Conservation (phyloP, 73 alveolate genomes). For the Symbiodinium natans region DNA sequence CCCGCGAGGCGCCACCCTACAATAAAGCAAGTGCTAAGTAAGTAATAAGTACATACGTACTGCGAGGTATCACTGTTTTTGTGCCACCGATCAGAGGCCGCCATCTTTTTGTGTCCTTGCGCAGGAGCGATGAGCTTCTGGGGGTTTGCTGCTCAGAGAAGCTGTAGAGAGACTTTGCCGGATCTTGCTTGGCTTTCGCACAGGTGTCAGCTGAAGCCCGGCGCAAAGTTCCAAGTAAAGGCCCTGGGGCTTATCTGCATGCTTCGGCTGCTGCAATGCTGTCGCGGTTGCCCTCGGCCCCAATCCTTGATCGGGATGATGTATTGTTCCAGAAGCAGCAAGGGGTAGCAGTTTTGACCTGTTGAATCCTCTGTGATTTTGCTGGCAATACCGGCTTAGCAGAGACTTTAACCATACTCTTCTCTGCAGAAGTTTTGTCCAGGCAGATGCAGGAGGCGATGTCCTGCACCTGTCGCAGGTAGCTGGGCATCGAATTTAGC, state of each 20-base stretch:
- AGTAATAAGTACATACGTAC: too few relatives aligned
- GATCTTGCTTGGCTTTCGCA: background rate
- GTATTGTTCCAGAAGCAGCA: background rate
- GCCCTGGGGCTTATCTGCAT: constrained; percentile 8
- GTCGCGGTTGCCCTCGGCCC: background rate
- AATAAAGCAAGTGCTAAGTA: too few relatives aligned
- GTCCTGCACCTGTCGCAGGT: constrained; percentile 37
- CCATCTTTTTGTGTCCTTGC: too few relatives aligned
- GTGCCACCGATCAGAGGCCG: too few relatives aligned
- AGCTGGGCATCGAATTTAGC: background rate
- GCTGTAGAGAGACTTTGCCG: background rate
- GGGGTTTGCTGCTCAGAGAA: background rate
- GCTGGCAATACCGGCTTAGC: background rate
- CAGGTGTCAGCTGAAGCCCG: constrained; percentile 20
- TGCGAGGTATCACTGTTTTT: too few relatives aligned
- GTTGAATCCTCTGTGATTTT: background rate
- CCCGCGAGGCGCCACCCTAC: too few relatives aligned
- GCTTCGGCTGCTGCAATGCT: too few relatives aligned
- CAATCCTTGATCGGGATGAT: background rate
- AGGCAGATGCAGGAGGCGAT: constrained; percentile 35
- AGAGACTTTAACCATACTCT: background rate
- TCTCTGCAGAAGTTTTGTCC: background rate
- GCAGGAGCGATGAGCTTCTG: background rate
- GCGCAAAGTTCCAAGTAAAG: constrained; percentile 11
- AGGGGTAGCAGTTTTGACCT: background rate